Evolutionary conservation across 2,329 filamentous ascomycete genomes (phyloP), one percentile per base, ranked within the genome.

Genomic region (Setomelanomma holmii): DNA sequence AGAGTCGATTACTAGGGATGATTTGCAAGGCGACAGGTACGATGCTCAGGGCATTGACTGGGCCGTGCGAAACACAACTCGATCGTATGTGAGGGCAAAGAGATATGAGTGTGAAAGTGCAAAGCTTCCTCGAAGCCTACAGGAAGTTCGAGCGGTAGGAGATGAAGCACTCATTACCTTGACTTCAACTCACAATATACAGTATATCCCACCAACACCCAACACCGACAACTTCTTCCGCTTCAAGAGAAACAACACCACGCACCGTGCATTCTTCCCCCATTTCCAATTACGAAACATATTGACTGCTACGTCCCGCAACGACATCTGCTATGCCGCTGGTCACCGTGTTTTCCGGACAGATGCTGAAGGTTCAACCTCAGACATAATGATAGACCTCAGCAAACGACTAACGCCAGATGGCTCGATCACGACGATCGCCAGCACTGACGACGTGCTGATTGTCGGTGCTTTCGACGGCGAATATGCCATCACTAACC

Each of bases 211-310:
- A n/a, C 54, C 56, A 14, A 60, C 80, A 8, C 74, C 73, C 7
- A 69, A 70, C 33, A 73, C 69, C 1, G 81, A 81, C 55, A 72
- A 66, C 17, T 82, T 76, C 56, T 84, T 82, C 66, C 74, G 72
- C 4, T 80, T 79, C 49, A 75, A 76, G 38, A 72, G 78, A 23
- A 82, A 81, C 74, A 78, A 80, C 54, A 81, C 79, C 0, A 71
- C 71, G 10, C 78, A 81, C 55, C 78, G 75, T 47, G 78, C 81
- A 4, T 77, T 75, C n/a, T 78, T 82, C 40, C 77, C 80, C 23
- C 84, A 86, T 64, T 86, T 84, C 56, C 84, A 86, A 60, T 76
- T 86, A 3, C 82, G 84, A 12, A 85, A 86, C 56, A 69, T 84
- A 7, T 75, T 86, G 61, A 80, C 81, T 4, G 79, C 81, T 3